A percentile compares a stretch with the other conserved stretches of the same genome.
phyloP scores from a whole-genome alignment of 192 early-diverging fungal species.

The Coemansia asiatica region DNA sequence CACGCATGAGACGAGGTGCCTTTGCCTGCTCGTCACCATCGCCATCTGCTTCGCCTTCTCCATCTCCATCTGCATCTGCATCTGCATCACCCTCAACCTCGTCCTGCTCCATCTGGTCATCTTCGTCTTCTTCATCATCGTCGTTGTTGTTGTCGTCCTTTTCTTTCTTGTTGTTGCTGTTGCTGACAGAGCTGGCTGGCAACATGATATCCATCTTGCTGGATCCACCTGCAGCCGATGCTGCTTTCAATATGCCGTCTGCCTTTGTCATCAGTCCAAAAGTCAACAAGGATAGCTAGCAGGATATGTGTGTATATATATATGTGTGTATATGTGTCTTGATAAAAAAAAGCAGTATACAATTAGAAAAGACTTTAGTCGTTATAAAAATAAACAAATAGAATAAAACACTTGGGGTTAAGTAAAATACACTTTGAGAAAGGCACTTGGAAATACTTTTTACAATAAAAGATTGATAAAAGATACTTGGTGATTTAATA shows the following conservation, averaged over 20 bases:
- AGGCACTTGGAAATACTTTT: neutral
- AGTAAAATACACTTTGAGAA: neutral
- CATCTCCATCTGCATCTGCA: conserved; percentile 2
- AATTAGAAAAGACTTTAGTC: too few relatives aligned
- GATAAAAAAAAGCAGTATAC: neutral
- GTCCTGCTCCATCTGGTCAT: conserved; percentile 14
- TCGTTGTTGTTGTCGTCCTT: neutral
- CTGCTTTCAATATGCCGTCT: neutral
- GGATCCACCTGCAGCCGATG: neutral
- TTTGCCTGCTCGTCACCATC: conserved; percentile 26
- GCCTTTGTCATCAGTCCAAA: neutral
- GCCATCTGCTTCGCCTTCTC: conserved; percentile 22
- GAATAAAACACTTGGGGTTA: too few relatives aligned
- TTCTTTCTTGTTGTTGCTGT: neutral
- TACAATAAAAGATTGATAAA: neutral
- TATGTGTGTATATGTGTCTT: neutral
- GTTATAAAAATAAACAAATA: too few relatives aligned
- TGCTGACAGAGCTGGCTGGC: neutral
- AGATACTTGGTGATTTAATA: neutral
- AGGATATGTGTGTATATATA: too few relatives aligned
- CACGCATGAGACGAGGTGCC: conserved; percentile 51
- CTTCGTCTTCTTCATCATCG: conserved; percentile 17
- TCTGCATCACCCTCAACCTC: conserved; percentile 17
- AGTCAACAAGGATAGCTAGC: neutral
- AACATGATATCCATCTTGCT: neutral